Base-by-base conservation (phyloP, 371 early-diverging fungal genomes). In the Mucor circinelloides region DNA sequence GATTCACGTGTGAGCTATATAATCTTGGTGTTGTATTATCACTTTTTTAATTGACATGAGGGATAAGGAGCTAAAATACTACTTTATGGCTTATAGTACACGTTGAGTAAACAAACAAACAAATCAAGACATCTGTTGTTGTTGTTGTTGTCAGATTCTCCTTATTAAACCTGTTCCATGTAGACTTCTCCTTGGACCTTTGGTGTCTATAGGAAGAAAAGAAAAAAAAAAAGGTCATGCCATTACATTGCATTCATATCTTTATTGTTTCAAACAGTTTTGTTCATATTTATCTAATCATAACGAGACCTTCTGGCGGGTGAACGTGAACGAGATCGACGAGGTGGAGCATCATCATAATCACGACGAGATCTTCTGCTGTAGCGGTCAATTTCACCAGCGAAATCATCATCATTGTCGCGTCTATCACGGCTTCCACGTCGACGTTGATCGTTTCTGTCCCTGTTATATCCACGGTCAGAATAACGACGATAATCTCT, bases 401-500 rank as follows among this genome's bases (percentile, higher is more conserved):
- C 69, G 59, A 70, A 75, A 66, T 79, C 80, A 60, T 72, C 73
- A 27, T 74, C 75, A 46, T 66, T 38, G 40, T 69, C 70, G 13
- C 68, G 67, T 64, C 79, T 61, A 36, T 69, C 67, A 31, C 77
- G 69, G n/a, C 74, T 64, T 48, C 77, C 76, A 55, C 77, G 72
- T 32, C 50, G 31, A 28, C 38, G 60, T 30, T 61, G 44, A 46
- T 75, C 63, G 66, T 74, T 72, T 42, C 52, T 52, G 17, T 75
- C 77, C 59, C 76, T 70, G 67, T 62, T 69, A 64, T 78, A 71
- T 46, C 80, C 81, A 58, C 81, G 77, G 66, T 80, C 80, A 74
- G 78, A 73, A 76, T 78, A 78, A 63, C 85, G 83, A 67, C 79
- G 78, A 74, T 80, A 71, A 71, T 84, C 81, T 75, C 81, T 81